These are phyloP conservation scores for Oryza australiensis DNA, from an alignment of 176 grass and related monocot species.

Conservation along the genomic window DNA sequence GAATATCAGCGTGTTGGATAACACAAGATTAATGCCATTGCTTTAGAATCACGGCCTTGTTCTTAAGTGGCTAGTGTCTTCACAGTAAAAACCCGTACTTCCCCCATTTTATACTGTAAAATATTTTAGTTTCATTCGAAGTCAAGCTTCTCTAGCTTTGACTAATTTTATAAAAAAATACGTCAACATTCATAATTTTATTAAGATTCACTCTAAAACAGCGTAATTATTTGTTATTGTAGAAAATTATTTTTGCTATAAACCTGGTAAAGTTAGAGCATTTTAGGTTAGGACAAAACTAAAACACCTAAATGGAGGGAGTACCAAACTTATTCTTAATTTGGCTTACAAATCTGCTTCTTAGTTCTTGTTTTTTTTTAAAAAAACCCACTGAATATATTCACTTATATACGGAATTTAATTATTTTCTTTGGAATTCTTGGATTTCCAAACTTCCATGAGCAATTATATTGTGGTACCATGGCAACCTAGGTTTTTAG, in stretches of 20 bases:
- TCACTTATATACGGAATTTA: background rate
- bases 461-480: background rate
- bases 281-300: no score
- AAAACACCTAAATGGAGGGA: no score
- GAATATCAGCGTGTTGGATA: background rate
- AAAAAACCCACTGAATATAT: background rate
- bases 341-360: background rate
- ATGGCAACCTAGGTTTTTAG: background rate
- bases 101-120: no score
- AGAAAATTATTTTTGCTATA: no score
- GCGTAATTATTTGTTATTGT: no score
- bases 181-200: no score
- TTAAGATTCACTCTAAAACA: no score
- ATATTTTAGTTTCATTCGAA: no score
- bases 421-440: no score
- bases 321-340: background rate
- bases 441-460: background rate
- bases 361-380: background rate
- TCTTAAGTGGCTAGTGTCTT: background rate
- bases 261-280: no score
- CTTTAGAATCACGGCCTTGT: constrained; percentile 1
- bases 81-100: background rate
- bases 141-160: no score
- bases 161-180: no score
- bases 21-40: background rate